phyloP scores from a whole-genome alignment of 2,329 filamentous ascomycete species.

The Aspergillus terreus region DNA sequence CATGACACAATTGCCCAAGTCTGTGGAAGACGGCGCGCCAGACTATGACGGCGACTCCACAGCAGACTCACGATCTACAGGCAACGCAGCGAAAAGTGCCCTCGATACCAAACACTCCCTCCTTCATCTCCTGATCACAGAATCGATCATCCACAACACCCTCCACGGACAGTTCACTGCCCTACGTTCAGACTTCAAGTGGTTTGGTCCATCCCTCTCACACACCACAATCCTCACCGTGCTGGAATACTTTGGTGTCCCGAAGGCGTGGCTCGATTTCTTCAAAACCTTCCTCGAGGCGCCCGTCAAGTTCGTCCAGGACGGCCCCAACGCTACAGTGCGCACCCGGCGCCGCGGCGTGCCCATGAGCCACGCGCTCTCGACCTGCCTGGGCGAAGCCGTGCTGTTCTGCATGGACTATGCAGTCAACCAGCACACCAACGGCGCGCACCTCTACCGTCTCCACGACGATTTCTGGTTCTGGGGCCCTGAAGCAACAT shows the following conservation, averaged over 20 bases:
- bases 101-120: constrained; percentile 54
- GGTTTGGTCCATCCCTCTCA: constrained; percentile 56
- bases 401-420: constrained; percentile 64
- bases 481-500: constrained; percentile 55
- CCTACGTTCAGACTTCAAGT: constrained; percentile 56
- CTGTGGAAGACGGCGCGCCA: constrained; percentile 34
- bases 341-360: constrained; percentile 54
- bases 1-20: constrained; percentile 52
- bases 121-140: constrained; percentile 54
- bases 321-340: constrained; percentile 44
- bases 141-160: constrained; percentile 50
- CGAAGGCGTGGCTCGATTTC: constrained; percentile 54
- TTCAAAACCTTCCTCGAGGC: constrained; percentile 58
- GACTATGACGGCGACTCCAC: constrained; percentile 38
- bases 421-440: constrained; percentile 56
- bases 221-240: constrained; percentile 58
- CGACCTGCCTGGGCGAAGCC: constrained; percentile 57
- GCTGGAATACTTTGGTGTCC: constrained; percentile 58
- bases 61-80: constrained; percentile 13
- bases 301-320: constrained; percentile 56
- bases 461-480: constrained; percentile 67
- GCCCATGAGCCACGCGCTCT: constrained; percentile 58
- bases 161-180: constrained; percentile 50
- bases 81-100: constrained; percentile 37
- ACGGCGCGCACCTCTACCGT: constrained; percentile 56